Evolutionary conservation across 192 early-diverging fungal genomes (phyloP), one percentile per base, ranked within the genome.

Genomic region (Nowakowskiella sp.): DNA sequence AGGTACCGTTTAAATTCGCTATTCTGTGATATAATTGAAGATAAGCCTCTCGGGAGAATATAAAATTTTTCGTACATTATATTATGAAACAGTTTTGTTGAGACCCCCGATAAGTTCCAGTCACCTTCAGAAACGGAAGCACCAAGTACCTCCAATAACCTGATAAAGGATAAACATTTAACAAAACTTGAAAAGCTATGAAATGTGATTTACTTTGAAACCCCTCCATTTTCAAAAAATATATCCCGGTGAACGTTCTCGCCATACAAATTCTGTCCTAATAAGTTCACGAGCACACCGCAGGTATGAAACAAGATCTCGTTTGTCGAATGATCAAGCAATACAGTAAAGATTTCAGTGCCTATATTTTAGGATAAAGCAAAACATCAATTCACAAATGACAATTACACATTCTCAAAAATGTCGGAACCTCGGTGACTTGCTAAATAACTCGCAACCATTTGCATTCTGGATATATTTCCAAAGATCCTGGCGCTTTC

Each of bases 281-380:
- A 6, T 0, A 75, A 31, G 50, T 76, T 76, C 27, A 64, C 47
- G 9, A 76, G 42, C 8, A 64, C 73, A 4, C 73, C 73, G 34
- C 63, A 65, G 6, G 62, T 58, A 39, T 72, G 68, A 25, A 47
- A 42, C 2, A 67, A 8, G 21, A 76, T 62, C 6, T 49, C 42
- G 4, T 22, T 32, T 19, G 55, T 49, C 13, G 55, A 21, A 47
- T 76, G 70, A 31, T 68, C 70, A 22, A 76, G 39, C 9, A 76
- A 55, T 22, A 76, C 44, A 4, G 55, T 55, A 6, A 72, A 53
- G 13, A 70, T 34, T 51, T 74, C 67, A 8, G 66, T 60, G 1
- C 66, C 71, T 54, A n/a, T n/a, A n/a, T n/a, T 53, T 53, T n/a
- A 36, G 44, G 26, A 48, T 33, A 39, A 62, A 36, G 51, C 54